These are phyloP conservation scores for Amanita phalloides DNA, from an alignment of 768 basidiomycete species.

Conservation along the genomic window DNA sequence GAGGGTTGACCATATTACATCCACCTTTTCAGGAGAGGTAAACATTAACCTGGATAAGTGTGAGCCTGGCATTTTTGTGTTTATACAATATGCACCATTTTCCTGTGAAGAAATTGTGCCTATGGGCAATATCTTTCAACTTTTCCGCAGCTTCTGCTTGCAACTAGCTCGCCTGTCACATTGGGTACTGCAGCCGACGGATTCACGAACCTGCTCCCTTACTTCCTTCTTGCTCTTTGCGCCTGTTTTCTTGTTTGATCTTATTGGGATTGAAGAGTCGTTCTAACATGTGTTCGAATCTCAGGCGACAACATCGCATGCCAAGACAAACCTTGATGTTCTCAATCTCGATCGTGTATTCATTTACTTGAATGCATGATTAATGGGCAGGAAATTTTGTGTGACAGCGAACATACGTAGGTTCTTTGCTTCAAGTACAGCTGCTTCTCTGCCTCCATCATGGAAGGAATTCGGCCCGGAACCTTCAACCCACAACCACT, in stretches of 20 bases:
- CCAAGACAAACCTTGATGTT: constrained; percentile 38
- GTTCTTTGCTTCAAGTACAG: constrained; percentile 33
- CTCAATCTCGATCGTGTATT: constrained; percentile 46
- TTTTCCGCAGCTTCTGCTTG: constrained; percentile 49
- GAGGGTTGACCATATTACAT: constrained; percentile 49
- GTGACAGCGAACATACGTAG: constrained; percentile 25
- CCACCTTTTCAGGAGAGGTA: constrained; percentile 48
- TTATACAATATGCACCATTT: constrained; percentile 43
- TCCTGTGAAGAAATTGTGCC: constrained; percentile 42
- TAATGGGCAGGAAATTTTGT: not conserved
- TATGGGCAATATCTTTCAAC: constrained; percentile 48
- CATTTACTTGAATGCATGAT: constrained; percentile 32
- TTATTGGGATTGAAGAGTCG: constrained; percentile 52
- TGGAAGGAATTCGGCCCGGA: constrained; percentile 8
- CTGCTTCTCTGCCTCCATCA: constrained; percentile 13
- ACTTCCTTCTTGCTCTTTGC: constrained; percentile 67
- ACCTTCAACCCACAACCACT: constrained; percentile 63
- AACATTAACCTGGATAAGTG: constrained; percentile 48
- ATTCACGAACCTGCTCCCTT: constrained; percentile 44
- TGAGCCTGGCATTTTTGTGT: not conserved
- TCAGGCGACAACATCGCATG: not conserved
- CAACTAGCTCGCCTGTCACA: constrained; percentile 22
- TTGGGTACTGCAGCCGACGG: no score
- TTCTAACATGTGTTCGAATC: constrained; percentile 27
- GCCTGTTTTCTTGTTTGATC: constrained; percentile 64